phyloP scores from a whole-genome alignment of 208 protist species.

The Trypanosoma caninum region DNA sequence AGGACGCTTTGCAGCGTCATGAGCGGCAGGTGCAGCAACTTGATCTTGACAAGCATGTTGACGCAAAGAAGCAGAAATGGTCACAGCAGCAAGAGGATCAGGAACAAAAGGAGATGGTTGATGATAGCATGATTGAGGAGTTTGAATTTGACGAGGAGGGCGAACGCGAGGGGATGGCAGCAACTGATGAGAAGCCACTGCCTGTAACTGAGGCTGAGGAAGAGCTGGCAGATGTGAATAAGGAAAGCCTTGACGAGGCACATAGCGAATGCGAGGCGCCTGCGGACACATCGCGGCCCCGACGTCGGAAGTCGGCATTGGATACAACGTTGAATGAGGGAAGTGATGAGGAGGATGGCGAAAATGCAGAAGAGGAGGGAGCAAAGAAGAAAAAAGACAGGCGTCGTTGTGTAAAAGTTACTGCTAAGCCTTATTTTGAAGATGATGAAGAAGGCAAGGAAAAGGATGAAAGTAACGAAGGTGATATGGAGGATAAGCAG shows the following conservation, averaged over 20 bases:
- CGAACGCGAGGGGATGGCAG: slow-evolving; percentile 53
- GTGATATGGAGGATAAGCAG: slow-evolving; percentile 6
- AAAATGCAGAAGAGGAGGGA: slow-evolving; percentile 23
- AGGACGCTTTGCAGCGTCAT: slow-evolving; percentile 86
- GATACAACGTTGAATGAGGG: slow-evolving; percentile 15
- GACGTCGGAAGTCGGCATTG: slow-evolving; percentile 7
- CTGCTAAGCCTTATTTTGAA: slow-evolving; percentile 29
- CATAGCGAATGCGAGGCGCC: slow-evolving; percentile 25
- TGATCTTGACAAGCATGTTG: slow-evolving; percentile 70
- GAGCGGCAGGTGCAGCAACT: slow-evolving; percentile 76
- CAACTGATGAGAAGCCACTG: slow-evolving; percentile 40
- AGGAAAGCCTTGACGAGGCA: slow-evolving; percentile 22
- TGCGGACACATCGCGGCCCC: slow-evolving; percentile 22
- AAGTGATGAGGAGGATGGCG: slow-evolving; percentile 29
- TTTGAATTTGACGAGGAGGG: slow-evolving; percentile 40
- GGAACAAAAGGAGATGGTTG: slow-evolving; percentile 35
- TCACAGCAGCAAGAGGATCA: slow-evolving; percentile 45
- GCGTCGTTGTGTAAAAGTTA: slow-evolving; percentile 40
- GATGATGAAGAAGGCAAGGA: slow-evolving; percentile 36
- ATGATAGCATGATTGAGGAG: slow-evolving; percentile 36
- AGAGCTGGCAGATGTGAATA: slow-evolving; percentile 28
- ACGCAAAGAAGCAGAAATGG: slow-evolving; percentile 61
- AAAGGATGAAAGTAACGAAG: slow-evolving; percentile 29
- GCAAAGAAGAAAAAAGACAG: slow-evolving; percentile 38
- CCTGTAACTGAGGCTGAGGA: slow-evolving; percentile 37